Conservation (phyloP, 164 flowering plant species). For the Vitis riparia region DNA sequence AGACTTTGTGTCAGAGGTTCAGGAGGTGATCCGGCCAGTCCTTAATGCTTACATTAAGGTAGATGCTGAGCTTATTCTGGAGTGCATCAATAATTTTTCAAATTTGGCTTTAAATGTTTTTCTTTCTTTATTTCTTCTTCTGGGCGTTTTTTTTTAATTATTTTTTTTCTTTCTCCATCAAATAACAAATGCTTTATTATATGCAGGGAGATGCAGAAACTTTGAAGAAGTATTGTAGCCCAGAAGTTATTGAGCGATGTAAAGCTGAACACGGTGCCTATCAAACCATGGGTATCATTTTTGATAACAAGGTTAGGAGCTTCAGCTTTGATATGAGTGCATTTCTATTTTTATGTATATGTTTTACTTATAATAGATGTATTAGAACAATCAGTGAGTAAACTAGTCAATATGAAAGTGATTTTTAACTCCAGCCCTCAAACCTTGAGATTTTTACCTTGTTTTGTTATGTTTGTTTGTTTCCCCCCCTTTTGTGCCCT, state of each 20-base stretch:
- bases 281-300: slow-evolving; percentile 74
- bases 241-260: slow-evolving; percentile 84
- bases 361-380: no score
- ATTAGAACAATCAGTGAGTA: no score
- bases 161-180: not conserved
- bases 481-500: no score
- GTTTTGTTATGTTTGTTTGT: no score
- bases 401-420: no score
- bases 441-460: no score
- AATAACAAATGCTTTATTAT: slow-evolving; percentile 2
- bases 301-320: slow-evolving; percentile 76
- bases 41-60: slow-evolving; percentile 87
- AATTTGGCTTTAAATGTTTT: not conserved
- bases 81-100: not conserved
- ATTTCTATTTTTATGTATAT: no score
- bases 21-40: slow-evolving; percentile 77
- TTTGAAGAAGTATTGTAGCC: slow-evolving; percentile 69
- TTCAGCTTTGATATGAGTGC: no score
- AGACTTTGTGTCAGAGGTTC: slow-evolving; percentile 90
- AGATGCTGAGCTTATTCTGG: slow-evolving; percentile 6
- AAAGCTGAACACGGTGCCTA: slow-evolving; percentile 68
- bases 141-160: not conserved
- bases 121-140: not conserved
- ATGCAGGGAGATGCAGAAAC: slow-evolving; percentile 70
- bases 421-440: no score